Conservation (phyloP, 2,329 filamentous ascomycete genomes). For the Phialemoniopsis sp. region DNA sequence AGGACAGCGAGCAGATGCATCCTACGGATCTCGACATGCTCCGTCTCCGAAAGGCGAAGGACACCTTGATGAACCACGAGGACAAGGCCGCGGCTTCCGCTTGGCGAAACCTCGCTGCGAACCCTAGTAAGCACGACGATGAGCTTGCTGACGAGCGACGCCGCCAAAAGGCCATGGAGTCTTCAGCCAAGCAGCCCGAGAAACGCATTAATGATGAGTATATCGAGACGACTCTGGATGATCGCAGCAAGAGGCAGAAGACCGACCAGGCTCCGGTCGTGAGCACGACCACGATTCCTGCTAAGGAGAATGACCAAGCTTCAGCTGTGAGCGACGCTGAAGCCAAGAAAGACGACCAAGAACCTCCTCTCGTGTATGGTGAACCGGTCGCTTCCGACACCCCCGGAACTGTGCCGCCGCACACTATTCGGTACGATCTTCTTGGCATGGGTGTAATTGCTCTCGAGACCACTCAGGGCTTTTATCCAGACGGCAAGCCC, state of each 20-base stretch:
- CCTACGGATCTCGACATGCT: conserved; percentile 79
- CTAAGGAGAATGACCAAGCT: not conserved
- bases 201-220: conserved; percentile 31
- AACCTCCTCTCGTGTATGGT: too few relatives aligned
- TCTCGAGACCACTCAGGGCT: too few relatives aligned
- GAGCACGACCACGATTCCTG: conserved; percentile 1
- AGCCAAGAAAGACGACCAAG: too few relatives aligned
- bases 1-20: conserved; percentile 78
- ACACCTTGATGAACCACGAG: conserved; percentile 12
- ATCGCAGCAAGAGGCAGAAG: conserved; percentile 36
- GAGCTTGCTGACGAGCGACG: conserved; percentile 18
- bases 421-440: too few relatives aligned
- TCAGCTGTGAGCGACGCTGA: too few relatives aligned
- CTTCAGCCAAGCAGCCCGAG: conserved; percentile 10
- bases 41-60: conserved; percentile 31
- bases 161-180: conserved; percentile 18
- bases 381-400: too few relatives aligned
- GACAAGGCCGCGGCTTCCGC: conserved; percentile 12
- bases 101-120: conserved; percentile 14
- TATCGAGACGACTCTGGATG: conserved; percentile 31
- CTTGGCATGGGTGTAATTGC: too few relatives aligned
- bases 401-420: too few relatives aligned
- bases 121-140: conserved; percentile 9
- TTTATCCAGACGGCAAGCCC: too few relatives aligned
- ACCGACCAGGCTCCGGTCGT: conserved; percentile 15